Percentiles rank a stretch among this genome's conserved stretches.
These are phyloP conservation scores for Sherardia arvensis DNA, from an alignment of 257 asterid species.

Conservation along the genomic window DNA sequence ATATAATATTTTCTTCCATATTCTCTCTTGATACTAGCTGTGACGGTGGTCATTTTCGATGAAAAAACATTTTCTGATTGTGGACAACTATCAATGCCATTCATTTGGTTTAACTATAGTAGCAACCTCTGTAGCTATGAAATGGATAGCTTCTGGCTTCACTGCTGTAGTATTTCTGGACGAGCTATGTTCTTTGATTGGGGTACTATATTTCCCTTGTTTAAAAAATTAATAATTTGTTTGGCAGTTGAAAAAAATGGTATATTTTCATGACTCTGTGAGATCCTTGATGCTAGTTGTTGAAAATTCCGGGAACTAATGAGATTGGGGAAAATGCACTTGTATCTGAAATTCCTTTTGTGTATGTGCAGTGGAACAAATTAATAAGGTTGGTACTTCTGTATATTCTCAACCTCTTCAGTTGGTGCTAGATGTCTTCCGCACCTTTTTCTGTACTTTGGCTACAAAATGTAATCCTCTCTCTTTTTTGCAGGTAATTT, in stretches of 20 bases:
- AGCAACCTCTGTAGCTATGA: conserved; percentile 42
- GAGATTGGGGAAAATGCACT: not conserved
- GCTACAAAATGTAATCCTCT: conserved; percentile 7
- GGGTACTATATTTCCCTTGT: conserved; percentile 33
- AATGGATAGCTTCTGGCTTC: conserved; percentile 47
- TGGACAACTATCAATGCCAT: conserved; percentile 20
- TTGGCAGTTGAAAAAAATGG: not conserved
- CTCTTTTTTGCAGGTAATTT: conserved; percentile 43
- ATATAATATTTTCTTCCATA: conserved; percentile 10
- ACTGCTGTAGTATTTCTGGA: conserved; percentile 62
- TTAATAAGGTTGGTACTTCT: not conserved
- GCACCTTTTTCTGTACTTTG: not conserved
- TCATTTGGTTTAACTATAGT: conserved; percentile 53
- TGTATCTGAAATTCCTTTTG: not conserved
- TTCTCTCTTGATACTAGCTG: not conserved
- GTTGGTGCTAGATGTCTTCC: not conserved
- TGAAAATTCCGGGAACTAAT: not conserved
- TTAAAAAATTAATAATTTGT: not conserved
- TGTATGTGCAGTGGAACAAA: not conserved
- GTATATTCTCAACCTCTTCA: not conserved
- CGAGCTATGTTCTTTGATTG: conserved; percentile 51
- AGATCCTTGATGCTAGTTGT: not conserved
- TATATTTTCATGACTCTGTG: not conserved
- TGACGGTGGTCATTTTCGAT: not conserved
- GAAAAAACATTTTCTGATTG: not conserved